phyloP scores from a whole-genome alignment of 1,139 yeast genomes.

The Suhomyces maxii region DNA sequence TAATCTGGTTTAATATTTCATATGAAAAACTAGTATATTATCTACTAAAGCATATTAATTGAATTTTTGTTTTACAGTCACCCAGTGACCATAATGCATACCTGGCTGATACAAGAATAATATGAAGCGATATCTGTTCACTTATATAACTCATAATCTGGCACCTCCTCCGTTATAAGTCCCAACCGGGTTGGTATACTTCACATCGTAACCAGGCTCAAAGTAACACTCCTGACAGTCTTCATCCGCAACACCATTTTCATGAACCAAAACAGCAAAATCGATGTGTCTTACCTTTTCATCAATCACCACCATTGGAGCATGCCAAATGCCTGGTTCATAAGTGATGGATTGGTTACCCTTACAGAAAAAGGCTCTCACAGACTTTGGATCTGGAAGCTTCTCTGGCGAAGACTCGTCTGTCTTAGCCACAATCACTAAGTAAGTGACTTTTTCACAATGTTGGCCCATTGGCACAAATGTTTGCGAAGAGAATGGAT shows the following conservation, averaged over 20 bases:
- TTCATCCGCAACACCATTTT: conserved; percentile 74
- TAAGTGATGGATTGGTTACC: conserved; percentile 92
- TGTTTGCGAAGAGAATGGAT: conserved; percentile 88
- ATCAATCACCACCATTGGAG: conserved; percentile 85
- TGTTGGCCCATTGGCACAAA: conserved; percentile 83
- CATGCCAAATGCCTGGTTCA: conserved; percentile 73
- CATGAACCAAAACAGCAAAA: conserved; percentile 84
- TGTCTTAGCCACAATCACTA: conserved; percentile 78
- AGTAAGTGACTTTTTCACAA: conserved; percentile 50
- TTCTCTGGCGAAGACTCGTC: conserved; percentile 36
- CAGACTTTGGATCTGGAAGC: conserved; percentile 60
- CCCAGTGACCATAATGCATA: too few relatives aligned
- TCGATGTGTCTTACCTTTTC: conserved; percentile 56
- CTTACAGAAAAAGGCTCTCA: conserved; percentile 69
- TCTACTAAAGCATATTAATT: too few relatives aligned
- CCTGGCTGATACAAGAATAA: too few relatives aligned
- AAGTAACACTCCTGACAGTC: conserved; percentile 81
- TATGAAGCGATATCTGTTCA: too few relatives aligned
- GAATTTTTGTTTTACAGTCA: too few relatives aligned
- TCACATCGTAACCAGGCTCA: conserved; percentile 56
- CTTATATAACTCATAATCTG: background rate
- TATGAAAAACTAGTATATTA: too few relatives aligned
- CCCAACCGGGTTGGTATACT: conserved; percentile 20
- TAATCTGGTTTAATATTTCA: too few relatives aligned
- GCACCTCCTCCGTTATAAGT: background rate